Conservation (phyloP, 208 protist genomes). For the Crithidia expoeki region DNA sequence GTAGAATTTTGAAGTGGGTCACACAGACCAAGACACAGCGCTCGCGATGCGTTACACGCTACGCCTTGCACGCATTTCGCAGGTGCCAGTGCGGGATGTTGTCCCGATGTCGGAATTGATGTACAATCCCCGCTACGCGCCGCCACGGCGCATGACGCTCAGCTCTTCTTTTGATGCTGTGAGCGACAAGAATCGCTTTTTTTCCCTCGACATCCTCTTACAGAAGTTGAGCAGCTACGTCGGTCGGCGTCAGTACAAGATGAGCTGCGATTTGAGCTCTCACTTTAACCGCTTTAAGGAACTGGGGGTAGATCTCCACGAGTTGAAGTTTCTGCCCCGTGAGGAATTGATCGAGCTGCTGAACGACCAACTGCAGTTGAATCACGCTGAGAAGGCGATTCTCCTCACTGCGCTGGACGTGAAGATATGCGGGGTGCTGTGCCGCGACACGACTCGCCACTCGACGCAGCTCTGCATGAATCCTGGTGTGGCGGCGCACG, state of each 20-base stretch:
- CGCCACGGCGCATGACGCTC: slow-evolving; percentile 59
- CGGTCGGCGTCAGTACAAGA: slow-evolving; percentile 87
- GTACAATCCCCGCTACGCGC: slow-evolving; percentile 75
- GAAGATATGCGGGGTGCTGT: slow-evolving; percentile 88
- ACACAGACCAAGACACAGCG: too few relatives aligned
- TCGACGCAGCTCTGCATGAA: slow-evolving; percentile 80
- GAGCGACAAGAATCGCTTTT: slow-evolving; percentile 81
- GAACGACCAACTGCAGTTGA: slow-evolving; percentile 47
- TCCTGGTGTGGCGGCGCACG: slow-evolving; percentile 61
- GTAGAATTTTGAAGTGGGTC: too few relatives aligned
- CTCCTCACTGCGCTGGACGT: slow-evolving; percentile 65
- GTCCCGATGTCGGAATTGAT: slow-evolving; percentile 40
- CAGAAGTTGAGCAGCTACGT: slow-evolving; percentile 76
- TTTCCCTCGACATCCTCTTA: slow-evolving; percentile 75
- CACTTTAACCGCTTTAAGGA: slow-evolving; percentile 55
- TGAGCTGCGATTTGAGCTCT: slow-evolving; percentile 55
- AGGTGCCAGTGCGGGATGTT: slow-evolving; percentile 58
- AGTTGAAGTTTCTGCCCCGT: slow-evolving; percentile 73
- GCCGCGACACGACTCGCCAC: slow-evolving; percentile 59
- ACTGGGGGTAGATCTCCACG: slow-evolving; percentile 86
- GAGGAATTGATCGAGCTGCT: slow-evolving; percentile 71
- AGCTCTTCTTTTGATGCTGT: slow-evolving; percentile 75
- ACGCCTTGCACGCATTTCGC: slow-evolving; percentile 36
- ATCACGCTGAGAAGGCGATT: slow-evolving; percentile 56
- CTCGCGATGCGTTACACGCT: slow-evolving; percentile 15